Evolutionary conservation across 2,329 filamentous ascomycete species (phyloP).

Genomic region (Cercospora nicotianae): DNA sequence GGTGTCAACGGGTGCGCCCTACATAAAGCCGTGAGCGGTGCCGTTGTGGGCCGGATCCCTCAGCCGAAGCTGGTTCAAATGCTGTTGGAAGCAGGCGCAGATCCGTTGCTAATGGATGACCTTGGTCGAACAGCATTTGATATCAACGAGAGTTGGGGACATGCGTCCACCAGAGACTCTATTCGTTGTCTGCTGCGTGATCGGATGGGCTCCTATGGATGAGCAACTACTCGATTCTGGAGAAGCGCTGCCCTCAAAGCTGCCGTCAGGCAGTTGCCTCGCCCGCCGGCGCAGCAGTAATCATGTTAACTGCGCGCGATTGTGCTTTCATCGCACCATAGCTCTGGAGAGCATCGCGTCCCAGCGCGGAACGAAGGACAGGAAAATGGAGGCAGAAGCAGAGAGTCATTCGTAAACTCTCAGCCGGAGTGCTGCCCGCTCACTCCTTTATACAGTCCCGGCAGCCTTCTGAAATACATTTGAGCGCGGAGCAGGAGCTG

Average conservation of each 20-base stretch:
- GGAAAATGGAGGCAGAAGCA: background rate
- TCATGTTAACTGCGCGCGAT: too few species aligned
- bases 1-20: conserved; percentile 17
- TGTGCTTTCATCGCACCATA: background rate
- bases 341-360: background rate
- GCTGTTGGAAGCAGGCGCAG: conserved; percentile 17
- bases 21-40: conserved; percentile 17
- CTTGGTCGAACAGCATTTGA: conserved; percentile 16
- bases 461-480: background rate
- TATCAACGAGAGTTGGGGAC: conserved; percentile 18
- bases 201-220: background rate
- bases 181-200: conserved; percentile 13
- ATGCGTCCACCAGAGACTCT: conserved; percentile 5
- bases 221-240: background rate
- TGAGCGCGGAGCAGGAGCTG: background rate
- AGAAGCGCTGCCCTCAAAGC: background rate
- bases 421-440: too few species aligned
- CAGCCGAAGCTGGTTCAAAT: conserved; percentile 13
- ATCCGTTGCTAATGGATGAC: conserved; percentile 17
- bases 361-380: background rate
- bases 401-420: background rate
- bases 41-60: conserved; percentile 10
- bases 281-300: background rate
- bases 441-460: background rate
- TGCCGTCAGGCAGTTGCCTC: background rate